Conservation (phyloP, 2,329 filamentous ascomycete species). For the Fusarium chaquense region DNA sequence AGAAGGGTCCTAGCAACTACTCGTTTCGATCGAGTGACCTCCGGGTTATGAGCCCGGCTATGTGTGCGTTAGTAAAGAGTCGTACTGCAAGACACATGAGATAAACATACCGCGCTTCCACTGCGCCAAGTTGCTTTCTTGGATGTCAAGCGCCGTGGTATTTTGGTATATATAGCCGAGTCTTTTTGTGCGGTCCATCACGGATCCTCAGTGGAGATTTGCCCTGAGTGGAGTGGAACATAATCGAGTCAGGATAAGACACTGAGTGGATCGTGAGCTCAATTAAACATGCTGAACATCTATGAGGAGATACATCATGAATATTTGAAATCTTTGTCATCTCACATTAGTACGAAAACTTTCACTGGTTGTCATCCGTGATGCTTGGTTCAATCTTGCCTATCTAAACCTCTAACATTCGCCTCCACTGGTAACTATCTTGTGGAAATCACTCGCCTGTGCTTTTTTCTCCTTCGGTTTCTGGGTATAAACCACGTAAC, state of each 20-base stretch:
- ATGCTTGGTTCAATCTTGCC: not conserved
- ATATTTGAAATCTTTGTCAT: not conserved
- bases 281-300: not conserved
- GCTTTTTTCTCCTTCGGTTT: conserved; percentile 1
- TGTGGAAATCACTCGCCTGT: not conserved
- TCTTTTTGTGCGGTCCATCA: not conserved
- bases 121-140: conserved; percentile 30
- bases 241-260: not conserved
- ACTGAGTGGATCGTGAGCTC: not conserved
- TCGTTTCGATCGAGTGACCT: conserved; percentile 30
- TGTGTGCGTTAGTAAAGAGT: conserved; percentile 14
- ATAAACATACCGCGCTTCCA: conserved; percentile 26
- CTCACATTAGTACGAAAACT: accelerated
- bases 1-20: conserved; percentile 22
- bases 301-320: not conserved
- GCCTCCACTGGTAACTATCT: not conserved
- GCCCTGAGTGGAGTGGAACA: conserved; percentile 13
- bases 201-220: conserved; percentile 15
- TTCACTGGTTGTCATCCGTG: not conserved
- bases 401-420: not conserved
- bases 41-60: conserved; percentile 31
- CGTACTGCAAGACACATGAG: not conserved
- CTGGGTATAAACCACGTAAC: conserved; percentile 34
- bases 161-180: not conserved
- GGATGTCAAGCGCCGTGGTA: not conserved